phyloP scores from a whole-genome alignment of 345 rosid species.

The Abelmoschus esculentus region DNA sequence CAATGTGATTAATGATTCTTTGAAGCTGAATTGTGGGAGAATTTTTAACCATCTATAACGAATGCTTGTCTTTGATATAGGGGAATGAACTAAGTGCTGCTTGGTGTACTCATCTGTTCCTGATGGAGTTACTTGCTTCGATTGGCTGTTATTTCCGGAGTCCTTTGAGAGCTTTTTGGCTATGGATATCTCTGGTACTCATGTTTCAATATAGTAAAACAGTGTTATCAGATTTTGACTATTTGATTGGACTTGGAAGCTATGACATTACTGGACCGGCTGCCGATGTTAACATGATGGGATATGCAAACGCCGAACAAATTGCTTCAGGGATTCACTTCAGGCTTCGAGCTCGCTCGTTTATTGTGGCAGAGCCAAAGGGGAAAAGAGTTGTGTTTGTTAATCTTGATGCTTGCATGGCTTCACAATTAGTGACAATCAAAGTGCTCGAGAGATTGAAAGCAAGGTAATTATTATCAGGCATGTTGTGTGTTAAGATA shows the following conservation, averaged over 20 bases:
- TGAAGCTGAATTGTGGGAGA: not conserved
- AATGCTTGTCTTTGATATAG: slow-evolving; percentile 15
- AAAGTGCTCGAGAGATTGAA: slow-evolving; percentile 89
- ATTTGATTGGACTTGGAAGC: slow-evolving; percentile 87
- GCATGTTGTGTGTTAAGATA: not conserved
- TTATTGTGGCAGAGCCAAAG: slow-evolving; percentile 71
- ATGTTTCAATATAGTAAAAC: slow-evolving; percentile 22
- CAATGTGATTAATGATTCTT: not conserved
- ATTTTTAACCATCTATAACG: not conserved
- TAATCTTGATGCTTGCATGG: slow-evolving; percentile 98
- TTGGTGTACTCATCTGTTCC: not conserved
- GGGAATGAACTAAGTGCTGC: slow-evolving; percentile 29
- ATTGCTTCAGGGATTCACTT: slow-evolving; percentile 79
- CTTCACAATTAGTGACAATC: slow-evolving; percentile 74
- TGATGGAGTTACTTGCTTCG: slow-evolving; percentile 30
- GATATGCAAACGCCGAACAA: slow-evolving; percentile 82
- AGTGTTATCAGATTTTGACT: slow-evolving; percentile 43
- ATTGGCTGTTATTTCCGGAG: slow-evolving; percentile 14
- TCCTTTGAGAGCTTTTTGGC: slow-evolving; percentile 20
- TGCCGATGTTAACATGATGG: slow-evolving; percentile 99
- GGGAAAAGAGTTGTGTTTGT: slow-evolving; percentile 75
- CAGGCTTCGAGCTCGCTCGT: slow-evolving; percentile 78
- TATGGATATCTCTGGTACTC: slow-evolving; percentile 36
- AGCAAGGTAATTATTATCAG: slow-evolving; percentile 46
- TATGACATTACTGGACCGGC: slow-evolving; percentile 99